These are phyloP conservation scores for Hordeum marinum DNA, from an alignment of 176 grass and related monocot genomes.

Conservation along the genomic window DNA sequence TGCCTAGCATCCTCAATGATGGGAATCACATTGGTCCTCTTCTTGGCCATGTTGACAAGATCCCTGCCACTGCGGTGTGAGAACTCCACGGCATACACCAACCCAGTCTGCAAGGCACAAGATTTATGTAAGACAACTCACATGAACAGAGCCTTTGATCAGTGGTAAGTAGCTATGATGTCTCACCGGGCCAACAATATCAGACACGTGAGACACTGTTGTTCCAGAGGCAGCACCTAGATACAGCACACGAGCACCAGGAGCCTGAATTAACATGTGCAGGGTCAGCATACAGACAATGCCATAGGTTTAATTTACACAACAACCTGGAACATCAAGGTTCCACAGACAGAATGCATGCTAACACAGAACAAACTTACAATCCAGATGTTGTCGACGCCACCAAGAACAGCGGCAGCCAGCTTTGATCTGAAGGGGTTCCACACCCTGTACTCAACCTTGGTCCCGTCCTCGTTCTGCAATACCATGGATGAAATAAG, in stretches of 20 bases:
- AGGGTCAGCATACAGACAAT: not conserved
- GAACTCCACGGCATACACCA: slow-evolving; percentile 95
- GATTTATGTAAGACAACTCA: not conserved
- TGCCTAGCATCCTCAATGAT: slow-evolving; percentile 97
- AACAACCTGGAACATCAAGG: not conserved
- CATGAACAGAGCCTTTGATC: not conserved
- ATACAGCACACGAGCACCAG: slow-evolving; percentile 72
- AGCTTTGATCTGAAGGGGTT: slow-evolving; percentile 91
- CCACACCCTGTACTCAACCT: slow-evolving; percentile 84
- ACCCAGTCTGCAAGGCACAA: slow-evolving; percentile 39
- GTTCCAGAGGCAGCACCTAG: slow-evolving; percentile 90
- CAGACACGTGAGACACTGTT: slow-evolving; percentile 84
- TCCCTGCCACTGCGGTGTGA: slow-evolving; percentile 89
- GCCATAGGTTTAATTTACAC: not conserved
- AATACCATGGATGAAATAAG: not conserved
- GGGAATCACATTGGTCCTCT: slow-evolving; percentile 90
- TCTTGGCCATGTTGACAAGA: slow-evolving; percentile 95
- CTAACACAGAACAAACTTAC: slow-evolving; percentile 27
- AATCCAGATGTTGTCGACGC: slow-evolving; percentile 85
- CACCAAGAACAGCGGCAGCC: slow-evolving; percentile 73
- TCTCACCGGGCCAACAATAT: slow-evolving; percentile 83
- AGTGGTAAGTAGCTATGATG: not conserved
- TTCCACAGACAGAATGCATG: not conserved
- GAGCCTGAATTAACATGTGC: slow-evolving; percentile 27
- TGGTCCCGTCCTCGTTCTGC: slow-evolving; percentile 74